Evolutionary conservation across 2,329 filamentous ascomycete genomes (phyloP).

Genomic region (Tolypocladium paradoxum): DNA sequence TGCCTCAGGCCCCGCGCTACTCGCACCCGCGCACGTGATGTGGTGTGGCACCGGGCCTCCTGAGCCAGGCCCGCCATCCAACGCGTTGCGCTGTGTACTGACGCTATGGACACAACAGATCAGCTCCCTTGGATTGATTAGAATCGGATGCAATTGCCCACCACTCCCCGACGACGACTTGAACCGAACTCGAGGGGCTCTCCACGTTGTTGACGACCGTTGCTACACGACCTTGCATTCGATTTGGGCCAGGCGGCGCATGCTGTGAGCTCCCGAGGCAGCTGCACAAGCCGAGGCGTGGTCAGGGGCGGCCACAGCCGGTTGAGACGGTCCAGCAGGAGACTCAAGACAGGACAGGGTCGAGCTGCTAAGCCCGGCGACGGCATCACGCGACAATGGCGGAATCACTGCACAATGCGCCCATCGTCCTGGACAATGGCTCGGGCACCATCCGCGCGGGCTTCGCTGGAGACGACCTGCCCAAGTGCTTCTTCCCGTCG

Average conservation of each 20-base stretch:
- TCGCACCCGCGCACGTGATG: slow-evolving; percentile 18
- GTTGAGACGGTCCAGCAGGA: background rate
- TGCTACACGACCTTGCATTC: background rate
- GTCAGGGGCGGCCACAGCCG: background rate
- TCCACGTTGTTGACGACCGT: background rate
- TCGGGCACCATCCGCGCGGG: slow-evolving; percentile 95
- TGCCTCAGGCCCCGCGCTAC: slow-evolving; percentile 21
- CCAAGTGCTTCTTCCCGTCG: slow-evolving; percentile 95
- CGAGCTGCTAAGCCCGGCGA: background rate
- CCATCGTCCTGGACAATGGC: slow-evolving; percentile 97
- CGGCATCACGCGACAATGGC: slow-evolving; percentile 28
- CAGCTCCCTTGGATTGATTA: background rate
- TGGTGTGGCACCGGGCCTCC: slow-evolving; percentile 11
- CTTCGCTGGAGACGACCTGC: slow-evolving; percentile 90
- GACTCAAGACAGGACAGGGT: background rate
- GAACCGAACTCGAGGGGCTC: background rate
- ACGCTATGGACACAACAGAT: background rate
- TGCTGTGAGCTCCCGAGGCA: background rate
- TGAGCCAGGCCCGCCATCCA: slow-evolving; percentile 5
- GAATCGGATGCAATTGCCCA: background rate
- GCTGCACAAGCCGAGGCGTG: background rate
- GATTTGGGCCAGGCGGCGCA: background rate
- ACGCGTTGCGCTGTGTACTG: background rate
- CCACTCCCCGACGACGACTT: background rate
- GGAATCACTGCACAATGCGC: slow-evolving; percentile 79